Percentiles rank a stretch among this genome's conserved stretches.
These are phyloP conservation scores for Monosporozyma unispora DNA, from an alignment of 805 yeast species.

Conservation along the genomic window DNA sequence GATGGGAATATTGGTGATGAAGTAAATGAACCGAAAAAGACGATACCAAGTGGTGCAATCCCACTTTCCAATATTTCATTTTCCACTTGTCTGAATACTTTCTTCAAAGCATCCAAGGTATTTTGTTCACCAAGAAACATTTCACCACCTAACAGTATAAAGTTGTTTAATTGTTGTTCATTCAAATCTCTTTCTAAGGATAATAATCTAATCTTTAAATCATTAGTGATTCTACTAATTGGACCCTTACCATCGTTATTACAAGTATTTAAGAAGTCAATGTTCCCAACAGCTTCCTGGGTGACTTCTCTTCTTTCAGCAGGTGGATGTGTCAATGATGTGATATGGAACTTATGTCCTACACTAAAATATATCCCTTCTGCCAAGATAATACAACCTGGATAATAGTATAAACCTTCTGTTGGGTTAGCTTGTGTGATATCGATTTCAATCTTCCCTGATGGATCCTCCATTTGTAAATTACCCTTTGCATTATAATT, in stretches of 20 bases:
- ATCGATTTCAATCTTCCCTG: slow-evolving; percentile 65
- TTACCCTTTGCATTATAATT: slow-evolving; percentile 53
- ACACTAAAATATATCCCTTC: slow-evolving; percentile 78
- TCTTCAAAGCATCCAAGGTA: slow-evolving; percentile 54
- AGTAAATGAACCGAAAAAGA: slow-evolving; percentile 74
- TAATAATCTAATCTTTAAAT: slow-evolving; percentile 45
- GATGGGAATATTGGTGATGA: slow-evolving; percentile 56
- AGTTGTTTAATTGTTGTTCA: slow-evolving; percentile 36
- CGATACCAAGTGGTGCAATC: slow-evolving; percentile 58
- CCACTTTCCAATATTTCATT: slow-evolving; percentile 26
- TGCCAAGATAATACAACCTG: slow-evolving; percentile 71
- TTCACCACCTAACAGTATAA: slow-evolving; percentile 70
- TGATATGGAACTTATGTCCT: slow-evolving; percentile 60
- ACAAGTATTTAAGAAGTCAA: slow-evolving; percentile 57
- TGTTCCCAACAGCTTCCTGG: slow-evolving; percentile 62
- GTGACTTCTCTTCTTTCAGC: slow-evolving; percentile 65
- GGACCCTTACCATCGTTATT: slow-evolving; percentile 27
- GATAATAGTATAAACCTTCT: slow-evolving; percentile 52
- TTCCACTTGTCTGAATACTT: slow-evolving; percentile 43
- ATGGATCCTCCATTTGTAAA: slow-evolving; percentile 73
- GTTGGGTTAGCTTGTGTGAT: slow-evolving; percentile 53
- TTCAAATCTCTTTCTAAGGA: slow-evolving; percentile 46
- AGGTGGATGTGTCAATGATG: slow-evolving; percentile 78
- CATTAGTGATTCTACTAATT: slow-evolving; percentile 50
- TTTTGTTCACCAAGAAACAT: slow-evolving; percentile 52